Evolutionary conservation across 2,329 filamentous ascomycete species (phyloP), one percentile per base, ranked within the genome.

Genomic region (Lasiodiplodia gonubiensis): DNA sequence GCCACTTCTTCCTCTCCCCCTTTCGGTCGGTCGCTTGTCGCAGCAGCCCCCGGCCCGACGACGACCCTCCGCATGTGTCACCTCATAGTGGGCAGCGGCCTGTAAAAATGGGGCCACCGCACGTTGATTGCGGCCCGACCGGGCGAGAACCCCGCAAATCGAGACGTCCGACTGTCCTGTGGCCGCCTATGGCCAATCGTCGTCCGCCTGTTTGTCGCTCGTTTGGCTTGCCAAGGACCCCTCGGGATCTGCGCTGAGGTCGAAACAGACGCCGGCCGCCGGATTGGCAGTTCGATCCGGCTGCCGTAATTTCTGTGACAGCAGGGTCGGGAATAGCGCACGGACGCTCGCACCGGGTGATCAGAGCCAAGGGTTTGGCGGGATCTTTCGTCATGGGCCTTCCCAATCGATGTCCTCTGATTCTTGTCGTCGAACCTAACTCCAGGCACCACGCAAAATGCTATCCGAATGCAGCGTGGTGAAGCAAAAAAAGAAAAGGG

Each of bases 51-150:
- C 42, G 42, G 42, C 18, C 42, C 42, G 42, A 46, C 42, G 42
- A 46, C 42, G 42, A 46, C 37, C 49, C 27, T 10, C 42, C 27
- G 59, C 42, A 25, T 21, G 59, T 37, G 46, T 51, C 59, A 63
- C 27, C 59, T 49, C 42, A 51, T 51, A 27, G 42, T 51, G 27
- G 42, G 42, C 57, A 46, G 57, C 39, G 42, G 30, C 55, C 27
- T 63, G n/a, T 33, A 49, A 30, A 23, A 42, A 18, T 35, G 59
- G 42, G 59, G 10, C 59, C 59, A 63, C 57, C 27, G 33, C 33
- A 46, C 37, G 18, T 61, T 48, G 42, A 63, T 63, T 63, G 59
- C 59, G 59, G 59, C 59, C 59, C 59, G 59, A 63, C 42, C 25
- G 39, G 46, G 51, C 59, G 46, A 63, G 59, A 37, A n/a, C 59